These are phyloP conservation scores for Pueraria montana DNA, from an alignment of 306 rosid genomes.

Conservation along the genomic window DNA sequence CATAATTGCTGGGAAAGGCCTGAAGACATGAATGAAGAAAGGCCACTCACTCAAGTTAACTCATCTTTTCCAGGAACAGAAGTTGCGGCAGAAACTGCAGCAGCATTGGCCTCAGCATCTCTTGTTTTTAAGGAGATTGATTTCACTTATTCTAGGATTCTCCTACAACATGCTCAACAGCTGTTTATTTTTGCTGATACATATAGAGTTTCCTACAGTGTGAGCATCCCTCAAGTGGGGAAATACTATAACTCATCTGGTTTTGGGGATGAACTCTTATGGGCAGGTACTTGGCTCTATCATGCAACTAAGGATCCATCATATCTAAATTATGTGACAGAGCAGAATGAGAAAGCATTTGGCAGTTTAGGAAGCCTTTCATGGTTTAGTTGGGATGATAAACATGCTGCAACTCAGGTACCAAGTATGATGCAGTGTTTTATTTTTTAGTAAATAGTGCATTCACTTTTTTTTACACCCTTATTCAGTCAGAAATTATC, in stretches of 20 bases:
- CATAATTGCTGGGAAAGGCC: constrained; percentile 87
- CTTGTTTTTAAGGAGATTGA: constrained; percentile 63
- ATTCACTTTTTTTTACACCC: neutral
- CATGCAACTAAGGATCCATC: constrained; percentile 69
- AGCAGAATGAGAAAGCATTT: constrained; percentile 56
- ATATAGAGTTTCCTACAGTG: constrained; percentile 68
- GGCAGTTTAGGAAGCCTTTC: constrained; percentile 60
- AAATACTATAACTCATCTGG: constrained; percentile 77
- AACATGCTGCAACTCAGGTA: constrained; percentile 77
- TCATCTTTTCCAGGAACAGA: constrained; percentile 83
- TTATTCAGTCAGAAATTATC: neutral
- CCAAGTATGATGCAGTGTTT: neutral
- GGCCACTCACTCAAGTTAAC: constrained; percentile 65
- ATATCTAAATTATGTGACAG: constrained; percentile 68
- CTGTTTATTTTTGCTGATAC: constrained; percentile 74
- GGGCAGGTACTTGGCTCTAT: constrained; percentile 81
- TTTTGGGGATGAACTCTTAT: constrained; percentile 80
- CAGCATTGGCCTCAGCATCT: constrained; percentile 81
- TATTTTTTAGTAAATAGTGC: neutral
- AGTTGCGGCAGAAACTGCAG: constrained; percentile 83
- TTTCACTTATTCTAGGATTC: constrained; percentile 60
- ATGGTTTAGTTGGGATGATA: constrained; percentile 91
- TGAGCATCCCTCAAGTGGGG: constrained; percentile 74
- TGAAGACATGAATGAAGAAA: constrained; percentile 65
- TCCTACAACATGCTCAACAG: constrained; percentile 65